These are phyloP conservation scores for Testicularia cyperi DNA, from an alignment of 1,284 basidiomycete genomes.

Conservation along the genomic window DNA sequence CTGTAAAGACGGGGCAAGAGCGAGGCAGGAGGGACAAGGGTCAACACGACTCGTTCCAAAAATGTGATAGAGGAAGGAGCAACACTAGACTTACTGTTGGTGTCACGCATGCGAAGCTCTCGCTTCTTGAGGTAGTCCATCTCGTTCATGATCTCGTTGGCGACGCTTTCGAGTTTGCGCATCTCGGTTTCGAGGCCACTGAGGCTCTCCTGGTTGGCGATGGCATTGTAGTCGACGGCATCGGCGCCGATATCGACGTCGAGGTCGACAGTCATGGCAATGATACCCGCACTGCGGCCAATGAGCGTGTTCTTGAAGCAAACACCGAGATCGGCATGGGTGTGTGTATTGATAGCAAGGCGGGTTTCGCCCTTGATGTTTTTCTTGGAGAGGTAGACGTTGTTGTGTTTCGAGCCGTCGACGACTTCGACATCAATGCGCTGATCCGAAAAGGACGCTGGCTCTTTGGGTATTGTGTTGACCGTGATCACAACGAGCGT, in stretches of 20 bases:
- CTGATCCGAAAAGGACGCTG: slow-evolving; percentile 34
- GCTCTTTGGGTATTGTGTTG: slow-evolving; percentile 69
- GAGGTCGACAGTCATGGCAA: slow-evolving; percentile 68
- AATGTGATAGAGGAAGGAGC: no score
- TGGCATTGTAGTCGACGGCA: slow-evolving; percentile 98
- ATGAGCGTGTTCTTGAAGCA: slow-evolving; percentile 74
- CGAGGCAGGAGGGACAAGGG: neutral
- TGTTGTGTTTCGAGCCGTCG: slow-evolving; percentile 81
- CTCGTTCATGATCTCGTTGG: slow-evolving; percentile 92
- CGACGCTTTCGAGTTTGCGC: slow-evolving; percentile 91
- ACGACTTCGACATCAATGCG: slow-evolving; percentile 85
- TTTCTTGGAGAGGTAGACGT: slow-evolving; percentile 87
- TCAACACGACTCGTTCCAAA: no score
- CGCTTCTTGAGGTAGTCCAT: slow-evolving; percentile 86
- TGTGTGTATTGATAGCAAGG: slow-evolving; percentile 89
- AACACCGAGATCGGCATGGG: slow-evolving; percentile 89
- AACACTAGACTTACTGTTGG: slow-evolving; percentile 72
- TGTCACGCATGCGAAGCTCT: slow-evolving; percentile 84
- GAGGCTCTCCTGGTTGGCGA: slow-evolving; percentile 95
- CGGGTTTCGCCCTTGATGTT: slow-evolving; percentile 86
- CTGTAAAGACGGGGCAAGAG: slow-evolving; percentile 62
- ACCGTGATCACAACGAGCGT: slow-evolving; percentile 74
- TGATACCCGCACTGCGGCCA: neutral
- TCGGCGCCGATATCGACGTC: slow-evolving; percentile 98
- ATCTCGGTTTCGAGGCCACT: slow-evolving; percentile 96